These are phyloP conservation scores for Echium plantagineum DNA, from an alignment of 257 asterid species.

Conservation along the genomic window DNA sequence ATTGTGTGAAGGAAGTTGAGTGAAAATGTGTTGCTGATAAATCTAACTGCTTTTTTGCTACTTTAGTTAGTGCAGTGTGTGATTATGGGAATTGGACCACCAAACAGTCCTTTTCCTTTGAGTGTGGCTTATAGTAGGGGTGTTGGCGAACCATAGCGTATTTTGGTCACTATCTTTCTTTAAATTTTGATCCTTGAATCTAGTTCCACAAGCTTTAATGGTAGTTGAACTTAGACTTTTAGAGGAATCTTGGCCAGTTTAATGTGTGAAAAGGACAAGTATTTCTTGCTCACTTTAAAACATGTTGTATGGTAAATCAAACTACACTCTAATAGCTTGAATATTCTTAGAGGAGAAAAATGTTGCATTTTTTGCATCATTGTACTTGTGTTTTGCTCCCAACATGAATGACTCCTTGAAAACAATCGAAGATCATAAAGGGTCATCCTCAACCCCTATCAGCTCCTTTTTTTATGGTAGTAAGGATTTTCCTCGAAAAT, in stretches of 20 bases:
- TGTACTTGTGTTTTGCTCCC: neutral
- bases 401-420: too few relatives aligned
- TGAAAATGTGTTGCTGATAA: neutral
- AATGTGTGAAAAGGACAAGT: neutral
- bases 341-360: too few relatives aligned
- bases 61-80: neutral
- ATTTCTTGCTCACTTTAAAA: neutral
- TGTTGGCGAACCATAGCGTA: neutral
- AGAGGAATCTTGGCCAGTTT: neutral
- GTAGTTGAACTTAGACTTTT: neutral
- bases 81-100: neutral
- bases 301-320: neutral
- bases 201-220: neutral
- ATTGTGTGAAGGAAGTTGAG: neutral
- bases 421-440: neutral
- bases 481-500: too few relatives aligned
- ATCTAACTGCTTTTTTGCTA: neutral
- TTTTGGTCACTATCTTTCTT: neutral
- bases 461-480: too few relatives aligned
- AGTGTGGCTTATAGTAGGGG: neutral
- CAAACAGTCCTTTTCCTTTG: neutral
- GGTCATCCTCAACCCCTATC: neutral
- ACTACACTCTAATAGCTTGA: neutral
- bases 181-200: neutral
- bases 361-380: too few relatives aligned